These are phyloP conservation scores for Neostapfia colusana DNA, from an alignment of 176 grass and related monocot species.

Conservation along the genomic window DNA sequence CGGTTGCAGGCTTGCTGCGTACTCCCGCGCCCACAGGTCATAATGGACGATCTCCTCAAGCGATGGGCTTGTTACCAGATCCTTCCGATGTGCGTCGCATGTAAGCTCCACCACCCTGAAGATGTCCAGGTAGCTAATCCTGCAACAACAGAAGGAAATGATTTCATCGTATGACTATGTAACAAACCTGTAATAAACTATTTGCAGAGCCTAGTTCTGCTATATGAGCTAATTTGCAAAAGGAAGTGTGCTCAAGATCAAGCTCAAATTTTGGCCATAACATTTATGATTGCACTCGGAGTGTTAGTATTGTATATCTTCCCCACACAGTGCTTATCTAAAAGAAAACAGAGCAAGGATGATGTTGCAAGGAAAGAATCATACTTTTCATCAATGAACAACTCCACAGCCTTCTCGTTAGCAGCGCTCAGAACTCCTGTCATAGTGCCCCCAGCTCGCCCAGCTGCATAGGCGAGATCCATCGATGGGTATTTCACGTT, in stretches of 20 bases:
- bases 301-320: background rate
- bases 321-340: slow-evolving; percentile 19
- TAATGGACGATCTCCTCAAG: slow-evolving; percentile 93
- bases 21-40: slow-evolving; percentile 86
- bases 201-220: background rate
- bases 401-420: slow-evolving; percentile 97
- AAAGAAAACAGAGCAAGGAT: background rate
- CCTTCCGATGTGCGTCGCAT: slow-evolving; percentile 72
- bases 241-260: background rate
- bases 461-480: slow-evolving; percentile 89
- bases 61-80: slow-evolving; percentile 66
- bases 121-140: slow-evolving; percentile 90
- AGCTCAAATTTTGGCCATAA: background rate
- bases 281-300: slow-evolving; percentile 3
- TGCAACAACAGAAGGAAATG: slow-evolving; percentile 38
- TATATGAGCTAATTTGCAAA: background rate
- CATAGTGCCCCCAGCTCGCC: slow-evolving; percentile 96
- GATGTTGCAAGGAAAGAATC: slow-evolving; percentile 7
- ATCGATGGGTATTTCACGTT: slow-evolving; percentile 94
- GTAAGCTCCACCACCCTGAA: slow-evolving; percentile 91
- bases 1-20: slow-evolving; percentile 54
- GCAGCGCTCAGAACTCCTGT: slow-evolving; percentile 97
- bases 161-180: background rate
- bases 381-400: slow-evolving; percentile 96
- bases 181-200: background rate